These are phyloP conservation scores for Phytophthora tubulina DNA, from an alignment of 352 stramenopile genomes.

Conservation along the genomic window DNA sequence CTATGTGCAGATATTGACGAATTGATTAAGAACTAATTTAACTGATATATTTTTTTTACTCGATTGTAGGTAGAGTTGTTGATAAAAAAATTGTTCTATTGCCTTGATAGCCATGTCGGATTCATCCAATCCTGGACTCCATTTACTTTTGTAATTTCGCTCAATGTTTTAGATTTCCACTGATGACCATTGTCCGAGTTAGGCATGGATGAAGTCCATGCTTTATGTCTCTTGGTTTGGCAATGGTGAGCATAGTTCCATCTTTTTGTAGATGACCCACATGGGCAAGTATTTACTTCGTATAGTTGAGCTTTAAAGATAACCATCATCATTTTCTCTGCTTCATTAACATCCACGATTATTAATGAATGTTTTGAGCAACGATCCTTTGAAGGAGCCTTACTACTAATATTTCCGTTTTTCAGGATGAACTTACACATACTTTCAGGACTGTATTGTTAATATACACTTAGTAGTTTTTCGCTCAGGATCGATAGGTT, in stretches of 20 bases:
- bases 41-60: background rate
- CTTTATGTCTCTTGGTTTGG: background rate
- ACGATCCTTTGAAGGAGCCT: background rate
- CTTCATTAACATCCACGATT: background rate
- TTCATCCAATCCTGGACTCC: no score
- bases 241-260: background rate
- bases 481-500: background rate
- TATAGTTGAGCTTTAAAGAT: background rate
- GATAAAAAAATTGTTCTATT: background rate
- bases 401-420: background rate
- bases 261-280: background rate
- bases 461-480: conserved; percentile 3
- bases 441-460: background rate
- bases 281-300: background rate
- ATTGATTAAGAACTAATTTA: background rate
- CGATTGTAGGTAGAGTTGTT: no score
- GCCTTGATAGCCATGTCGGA: no score
- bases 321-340: background rate
- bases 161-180: background rate
- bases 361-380: background rate
- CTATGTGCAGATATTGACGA: no score
- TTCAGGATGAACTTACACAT: conserved; percentile 3
- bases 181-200: background rate
- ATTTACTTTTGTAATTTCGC: no score
- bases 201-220: background rate